Conservation (phyloP, 257 asterid genomes). For the Eucommia ulmoides region DNA sequence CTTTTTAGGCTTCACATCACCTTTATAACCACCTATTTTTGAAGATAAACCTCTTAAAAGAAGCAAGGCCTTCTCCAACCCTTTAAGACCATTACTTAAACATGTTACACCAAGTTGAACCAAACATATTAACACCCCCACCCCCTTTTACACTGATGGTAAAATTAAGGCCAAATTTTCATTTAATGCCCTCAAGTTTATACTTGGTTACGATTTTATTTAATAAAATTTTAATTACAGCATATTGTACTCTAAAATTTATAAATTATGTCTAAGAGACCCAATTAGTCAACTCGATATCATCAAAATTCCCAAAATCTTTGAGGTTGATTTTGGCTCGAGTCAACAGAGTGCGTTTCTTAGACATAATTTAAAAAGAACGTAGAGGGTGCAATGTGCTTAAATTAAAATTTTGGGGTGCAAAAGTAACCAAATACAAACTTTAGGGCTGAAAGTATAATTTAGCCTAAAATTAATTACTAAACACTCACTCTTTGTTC, state of each 20-base stretch:
- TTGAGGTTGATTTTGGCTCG: background rate
- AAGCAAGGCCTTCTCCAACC: background rate
- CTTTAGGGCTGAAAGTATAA: background rate
- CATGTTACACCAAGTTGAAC: background rate
- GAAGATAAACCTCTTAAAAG: background rate
- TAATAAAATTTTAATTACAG: no score
- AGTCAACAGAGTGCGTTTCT: background rate
- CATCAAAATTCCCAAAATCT: no score
- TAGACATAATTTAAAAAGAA: no score
- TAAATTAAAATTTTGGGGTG: background rate
- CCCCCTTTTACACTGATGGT: no score
- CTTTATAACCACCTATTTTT: background rate
- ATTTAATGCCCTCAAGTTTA: no score
- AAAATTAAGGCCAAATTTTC: no score
- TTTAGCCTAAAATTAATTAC: background rate
- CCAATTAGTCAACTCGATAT: no score
- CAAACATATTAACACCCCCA: background rate
- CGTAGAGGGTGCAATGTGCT: background rate
- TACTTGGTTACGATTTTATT: no score
- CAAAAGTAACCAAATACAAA: background rate
- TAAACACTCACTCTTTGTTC: constrained; percentile 2
- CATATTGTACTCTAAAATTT: no score
- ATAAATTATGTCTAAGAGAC: no score
- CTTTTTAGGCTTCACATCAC: background rate
- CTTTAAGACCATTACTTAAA: background rate